Evolutionary conservation across 495 filamentous ascomycete genomes (phyloP).

Genomic region (Symbiotaphrina buchneri): DNA sequence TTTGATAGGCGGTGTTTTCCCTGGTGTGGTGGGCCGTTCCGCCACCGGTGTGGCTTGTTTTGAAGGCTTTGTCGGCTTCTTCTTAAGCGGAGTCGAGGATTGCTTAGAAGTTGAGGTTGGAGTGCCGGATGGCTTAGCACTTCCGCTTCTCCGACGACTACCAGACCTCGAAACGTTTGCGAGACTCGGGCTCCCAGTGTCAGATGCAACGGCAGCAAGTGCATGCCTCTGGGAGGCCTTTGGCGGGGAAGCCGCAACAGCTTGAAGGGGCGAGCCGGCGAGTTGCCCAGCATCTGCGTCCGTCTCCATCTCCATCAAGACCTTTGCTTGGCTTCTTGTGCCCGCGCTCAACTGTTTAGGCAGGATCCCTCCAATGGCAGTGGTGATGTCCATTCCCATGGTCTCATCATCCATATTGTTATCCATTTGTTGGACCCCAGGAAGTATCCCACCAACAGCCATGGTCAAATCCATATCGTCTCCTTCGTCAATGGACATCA

Average conservation of each 20-base stretch:
- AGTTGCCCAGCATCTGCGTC: constrained; percentile 28
- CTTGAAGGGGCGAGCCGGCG: constrained; percentile 29
- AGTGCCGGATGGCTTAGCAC: constrained; percentile 17
- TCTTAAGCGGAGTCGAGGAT: constrained; percentile 16
- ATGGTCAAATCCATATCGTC: constrained; percentile 46
- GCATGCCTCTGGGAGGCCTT: constrained; percentile 10
- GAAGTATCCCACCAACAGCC: constrained; percentile 41
- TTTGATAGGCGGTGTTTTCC: constrained; percentile 26
- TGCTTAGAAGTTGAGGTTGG: constrained; percentile 11
- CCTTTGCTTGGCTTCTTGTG: constrained; percentile 16
- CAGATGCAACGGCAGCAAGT: constrained; percentile 24
- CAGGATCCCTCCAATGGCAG: constrained; percentile 47
- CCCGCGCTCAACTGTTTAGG: constrained; percentile 15
- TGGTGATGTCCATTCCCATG: constrained; percentile 68
- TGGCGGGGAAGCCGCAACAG: constrained; percentile 13
- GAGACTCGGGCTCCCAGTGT: constrained; percentile 34
- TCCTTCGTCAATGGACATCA: constrained; percentile 7
- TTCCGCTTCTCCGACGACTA: constrained; percentile 24
- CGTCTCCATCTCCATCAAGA: constrained; percentile 33
- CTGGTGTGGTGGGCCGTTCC: constrained; percentile 25
- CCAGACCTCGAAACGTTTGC: constrained; percentile 28
- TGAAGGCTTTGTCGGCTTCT: constrained; percentile 23
- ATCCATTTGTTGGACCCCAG: constrained; percentile 10
- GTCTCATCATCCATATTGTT: constrained; percentile 16
- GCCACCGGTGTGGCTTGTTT: constrained; percentile 28